phyloP scores from a whole-genome alignment of 306 rosid species.

The Corylus heterophylla region DNA sequence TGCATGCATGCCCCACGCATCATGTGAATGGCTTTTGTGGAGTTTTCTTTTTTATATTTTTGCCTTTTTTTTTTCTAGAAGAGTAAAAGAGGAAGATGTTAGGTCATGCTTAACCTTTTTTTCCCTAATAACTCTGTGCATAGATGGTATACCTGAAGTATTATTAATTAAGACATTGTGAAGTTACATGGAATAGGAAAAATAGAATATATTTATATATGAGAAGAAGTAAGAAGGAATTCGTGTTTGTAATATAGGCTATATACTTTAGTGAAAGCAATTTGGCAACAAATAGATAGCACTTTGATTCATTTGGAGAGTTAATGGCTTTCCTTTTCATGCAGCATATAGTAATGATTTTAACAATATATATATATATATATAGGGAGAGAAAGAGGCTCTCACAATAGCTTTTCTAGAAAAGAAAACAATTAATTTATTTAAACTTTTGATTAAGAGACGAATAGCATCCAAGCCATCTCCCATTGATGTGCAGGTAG shows the following conservation, averaged over 20 bases:
- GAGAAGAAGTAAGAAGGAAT: no score
- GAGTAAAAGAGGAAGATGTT: conserved; percentile 25
- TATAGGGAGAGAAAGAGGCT: conserved; percentile 10
- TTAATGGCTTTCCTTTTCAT: neutral
- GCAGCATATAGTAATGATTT: neutral
- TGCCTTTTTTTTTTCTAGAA: conserved; percentile 19
- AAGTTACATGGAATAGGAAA: neutral
- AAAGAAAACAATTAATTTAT: no score
- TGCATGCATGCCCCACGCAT: conserved; percentile 14
- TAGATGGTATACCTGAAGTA: conserved; percentile 19
- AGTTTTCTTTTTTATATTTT: conserved; percentile 17
- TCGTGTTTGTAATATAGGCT: neutral
- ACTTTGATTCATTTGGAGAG: neutral
- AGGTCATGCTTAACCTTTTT: conserved; percentile 44
- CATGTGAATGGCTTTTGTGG: conserved; percentile 30
- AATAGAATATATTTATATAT: no score
- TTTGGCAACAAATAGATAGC: neutral
- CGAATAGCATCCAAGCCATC: no score
- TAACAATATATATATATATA: no score
- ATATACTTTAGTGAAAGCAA: neutral
- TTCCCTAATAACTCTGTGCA: neutral
- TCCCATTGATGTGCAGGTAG: no score
- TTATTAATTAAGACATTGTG: neutral
- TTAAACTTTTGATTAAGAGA: no score
- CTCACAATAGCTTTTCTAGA: neutral